A percentile compares a stretch with the other conserved stretches of the same genome.
These are phyloP conservation scores for Phytomonas serpens DNA, from an alignment of 208 protist species.

Conservation along the genomic window DNA sequence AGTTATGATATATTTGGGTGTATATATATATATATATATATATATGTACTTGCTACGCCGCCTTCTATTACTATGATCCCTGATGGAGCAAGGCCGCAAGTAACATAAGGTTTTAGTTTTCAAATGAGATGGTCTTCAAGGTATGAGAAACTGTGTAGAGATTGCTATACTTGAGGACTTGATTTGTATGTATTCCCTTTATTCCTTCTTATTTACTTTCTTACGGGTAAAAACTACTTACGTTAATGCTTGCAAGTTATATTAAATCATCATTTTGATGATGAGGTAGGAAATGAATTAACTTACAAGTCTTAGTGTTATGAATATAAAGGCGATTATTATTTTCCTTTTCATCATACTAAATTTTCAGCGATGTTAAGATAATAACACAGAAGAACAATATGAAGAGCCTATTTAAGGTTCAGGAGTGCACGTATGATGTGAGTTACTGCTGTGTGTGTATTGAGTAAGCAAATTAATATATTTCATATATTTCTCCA, in stretches of 20 bases:
- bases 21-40: background rate
- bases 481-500: background rate
- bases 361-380: background rate
- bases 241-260: conserved; percentile 15
- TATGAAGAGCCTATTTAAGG: conserved; percentile 1
- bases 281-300: conserved; percentile 1
- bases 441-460: background rate
- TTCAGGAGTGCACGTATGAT: background rate
- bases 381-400: conserved; percentile 4
- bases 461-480: background rate
- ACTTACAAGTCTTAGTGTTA: background rate
- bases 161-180: conserved; percentile 4
- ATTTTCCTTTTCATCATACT: conserved; percentile 2
- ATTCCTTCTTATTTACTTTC: background rate
- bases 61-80: background rate
- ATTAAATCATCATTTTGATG: conserved; percentile 10
- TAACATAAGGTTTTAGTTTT: background rate
- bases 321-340: background rate
- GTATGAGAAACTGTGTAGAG: background rate
- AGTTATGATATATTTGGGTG: background rate
- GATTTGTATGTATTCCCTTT: background rate
- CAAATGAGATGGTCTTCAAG: background rate
- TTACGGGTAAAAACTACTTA: conserved; percentile 6
- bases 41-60: background rate
- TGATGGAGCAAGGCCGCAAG: background rate